Base-by-base conservation (phyloP, 2,329 filamentous ascomycete genomes). In the Mariannaea elegans region DNA sequence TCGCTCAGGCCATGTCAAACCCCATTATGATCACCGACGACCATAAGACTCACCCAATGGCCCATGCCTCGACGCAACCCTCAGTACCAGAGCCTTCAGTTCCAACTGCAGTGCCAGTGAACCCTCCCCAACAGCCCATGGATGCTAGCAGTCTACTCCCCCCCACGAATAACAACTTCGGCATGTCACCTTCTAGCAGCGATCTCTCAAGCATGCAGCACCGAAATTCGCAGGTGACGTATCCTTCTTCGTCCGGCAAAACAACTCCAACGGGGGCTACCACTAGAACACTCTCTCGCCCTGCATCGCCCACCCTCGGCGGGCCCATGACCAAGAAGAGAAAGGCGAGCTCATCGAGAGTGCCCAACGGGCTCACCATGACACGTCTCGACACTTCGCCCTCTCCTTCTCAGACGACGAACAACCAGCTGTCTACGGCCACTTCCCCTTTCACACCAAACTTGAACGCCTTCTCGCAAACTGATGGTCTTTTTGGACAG, bases 1-100 rank as follows among this genome's bases (percentile, higher is more conserved):
- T 98, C 41, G 91, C 93, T 7, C 94, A 99, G 77, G 87, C 89
- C 51, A 90, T 97, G 65, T 93, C 92, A 18, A 88, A 90, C 55
- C 91, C 93, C 1, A 97, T 98, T 65, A 94, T 97, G 85, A 97
- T 98, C 64, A 98, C 95, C 1, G 94, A 99, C 73, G 94, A 99
- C 72, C 94, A 98, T 80, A 98, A 98, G 80, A 97, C 93, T 7
- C 90, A 92, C 68, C 71, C 73, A 4, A 72, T 73, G 58, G 65
- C 73, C 6, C 70, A 74, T 31, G 46, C 68, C 6, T 59, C 65
- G 7, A 59, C 70, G 14, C 72, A 72, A 36, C 64, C 67, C n/a
- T 59, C 66, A 14, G 67, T 74, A 46, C 68, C 72, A 6, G 75
- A 76, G 47, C 45, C 55, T 21, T 10, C 59, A 4, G 62, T 59